Evolutionary conservation across 257 asterid species (phyloP), one percentile per base, ranked within the genome.

Genomic region (Ocimum tenuiflorum): DNA sequence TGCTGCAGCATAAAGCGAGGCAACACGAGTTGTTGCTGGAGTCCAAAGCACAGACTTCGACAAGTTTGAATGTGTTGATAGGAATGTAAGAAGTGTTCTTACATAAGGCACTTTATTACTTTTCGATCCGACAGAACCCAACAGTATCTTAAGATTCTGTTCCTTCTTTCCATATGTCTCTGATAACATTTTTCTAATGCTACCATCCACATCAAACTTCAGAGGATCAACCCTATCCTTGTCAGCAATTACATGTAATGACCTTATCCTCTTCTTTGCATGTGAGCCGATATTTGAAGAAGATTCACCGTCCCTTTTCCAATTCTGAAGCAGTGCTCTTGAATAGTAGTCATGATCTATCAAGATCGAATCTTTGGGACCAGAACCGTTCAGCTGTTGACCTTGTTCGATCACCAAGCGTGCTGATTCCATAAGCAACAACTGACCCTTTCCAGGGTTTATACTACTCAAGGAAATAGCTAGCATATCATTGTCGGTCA

Each of bases 391-490:
- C 63, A 72, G 60, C 59, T 71, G 58, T 45, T 70, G 67, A 42
- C 73, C 83, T 14, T 73, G 74, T 69, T 83, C 91, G 35, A 80
- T 69, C 77, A 86, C 51, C 68, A 83, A 64, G 18, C 81, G 85
- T 2, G 88, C 84, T 0, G 99, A 81, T 75, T 94, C 99, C 66
- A 94, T 84, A 71, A 94, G 86, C 78, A 86, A 72, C 51, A 80
- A 71, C 73, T 94, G 99, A 69, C 99, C 99, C 81, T 94, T 94
- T 64, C 96, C 96, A 2, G 99, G 97, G 67, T 86, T 94, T 81
- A 94, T 86, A 76, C 99, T 94, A 52, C 96, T 86, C 74, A 94
- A 79, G 33, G 95, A 72, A 63, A 90, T 61, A 22, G 78, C 89
- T 45, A 94, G 87, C 91, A 86, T 81, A 50, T 94, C 97, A 50